Conservation (phyloP, 164 flowering plant genomes). For the Sedum album region DNA sequence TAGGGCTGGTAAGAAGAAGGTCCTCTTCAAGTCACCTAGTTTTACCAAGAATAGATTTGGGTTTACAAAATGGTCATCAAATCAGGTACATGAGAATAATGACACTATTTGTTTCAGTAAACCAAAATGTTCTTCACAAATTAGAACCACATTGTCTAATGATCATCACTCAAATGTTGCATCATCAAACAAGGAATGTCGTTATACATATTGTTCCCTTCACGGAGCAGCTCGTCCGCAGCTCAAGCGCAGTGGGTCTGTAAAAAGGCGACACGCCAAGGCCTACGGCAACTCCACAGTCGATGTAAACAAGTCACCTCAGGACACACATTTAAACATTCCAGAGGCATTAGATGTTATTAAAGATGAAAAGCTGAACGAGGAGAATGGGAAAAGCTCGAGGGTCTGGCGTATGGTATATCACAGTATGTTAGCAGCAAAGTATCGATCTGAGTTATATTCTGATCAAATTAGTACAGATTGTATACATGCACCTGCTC, state of each 20-base stretch:
- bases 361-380: background rate
- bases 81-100: too few species aligned
- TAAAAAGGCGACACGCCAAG: constrained; percentile 23
- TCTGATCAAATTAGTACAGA: constrained; percentile 8
- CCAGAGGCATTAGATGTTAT: background rate
- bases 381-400: constrained; percentile 21
- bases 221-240: constrained; percentile 63
- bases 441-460: constrained; percentile 20
- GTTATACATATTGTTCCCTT: constrained; percentile 74
- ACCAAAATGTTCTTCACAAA: too few species aligned
- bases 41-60: too few species aligned
- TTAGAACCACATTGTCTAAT: too few species aligned
- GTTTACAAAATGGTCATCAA: too few species aligned
- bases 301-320: background rate
- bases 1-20: too few species aligned
- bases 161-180: too few species aligned
- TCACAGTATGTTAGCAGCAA: constrained; percentile 29
- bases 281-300: background rate
- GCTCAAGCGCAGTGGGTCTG: constrained; percentile 41
- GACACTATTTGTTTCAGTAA: too few species aligned
- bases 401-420: constrained; percentile 44
- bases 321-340: background rate
- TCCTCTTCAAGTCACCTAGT: too few species aligned
- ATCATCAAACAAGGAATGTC: constrained; percentile 33
- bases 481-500: constrained; percentile 2